Base-by-base conservation (phyloP, 2,329 filamentous ascomycete genomes). In the Neofusicoccum sp. region DNA sequence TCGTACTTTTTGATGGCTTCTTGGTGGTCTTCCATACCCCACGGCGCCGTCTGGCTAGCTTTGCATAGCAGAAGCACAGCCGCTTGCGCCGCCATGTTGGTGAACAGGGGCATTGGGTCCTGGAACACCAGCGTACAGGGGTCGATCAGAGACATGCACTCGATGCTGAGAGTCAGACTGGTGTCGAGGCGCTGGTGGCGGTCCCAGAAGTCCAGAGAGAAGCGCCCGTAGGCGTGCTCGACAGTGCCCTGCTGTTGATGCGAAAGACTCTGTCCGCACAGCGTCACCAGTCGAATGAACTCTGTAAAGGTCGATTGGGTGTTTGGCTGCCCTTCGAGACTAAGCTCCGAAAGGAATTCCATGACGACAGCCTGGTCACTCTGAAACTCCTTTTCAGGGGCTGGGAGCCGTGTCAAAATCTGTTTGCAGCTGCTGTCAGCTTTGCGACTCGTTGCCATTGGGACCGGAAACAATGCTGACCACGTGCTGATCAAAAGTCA, bases 381-480 rank as follows among this genome's bases (percentile, higher is more conserved):
- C 62, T 77, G 73, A 49, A 78, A 79, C 8, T 73, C 71, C 5
- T 67, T 62, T 37, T 79, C 76, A 1, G 75, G 72, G 7, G 69
- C 68, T 1, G 77, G 77, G 3, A 78, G 71, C 6, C 76, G 71
- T 9, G 75, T 77, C 16, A 62, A 64, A 33, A 76, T 77, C 73
- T 77, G 63, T n/a, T n/a, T n/a, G n/a, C n/a, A n/a, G n/a, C n/a
- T n/a, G n/a, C n/a, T n/a, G n/a, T n/a, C n/a, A n/a, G n/a, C n/a
- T n/a, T n/a, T n/a, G n/a, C n/a, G n/a, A n/a, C n/a, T n/a, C n/a
- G n/a, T n/a, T n/a, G n/a, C n/a, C n/a, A n/a, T n/a, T n/a, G n/a
- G n/a, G n/a, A n/a, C n/a, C n/a, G 6, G 33, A 45, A 33, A 64
- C 31, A 7, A 34, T 33, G 48, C 63, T 67, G 48, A 67, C 66